These are phyloP conservation scores for Xylogone sp. DNA, from an alignment of 2,329 filamentous ascomycete species.

Conservation along the genomic window DNA sequence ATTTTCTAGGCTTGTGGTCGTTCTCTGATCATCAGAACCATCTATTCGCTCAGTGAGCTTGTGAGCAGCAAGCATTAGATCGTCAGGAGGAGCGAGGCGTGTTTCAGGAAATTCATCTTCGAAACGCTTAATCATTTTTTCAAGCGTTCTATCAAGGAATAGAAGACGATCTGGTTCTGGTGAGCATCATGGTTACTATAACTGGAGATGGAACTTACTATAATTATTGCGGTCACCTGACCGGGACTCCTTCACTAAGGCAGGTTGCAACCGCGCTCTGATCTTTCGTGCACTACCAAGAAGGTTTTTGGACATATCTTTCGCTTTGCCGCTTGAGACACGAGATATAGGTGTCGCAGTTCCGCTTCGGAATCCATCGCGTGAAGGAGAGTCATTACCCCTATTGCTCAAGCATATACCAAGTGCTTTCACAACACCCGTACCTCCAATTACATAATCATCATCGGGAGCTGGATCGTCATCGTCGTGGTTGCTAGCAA, in stretches of 20 bases:
- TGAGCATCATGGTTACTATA: constrained; percentile 7
- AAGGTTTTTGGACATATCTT: constrained; percentile 90
- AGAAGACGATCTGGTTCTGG: constrained; percentile 59
- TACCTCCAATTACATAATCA: constrained; percentile 94
- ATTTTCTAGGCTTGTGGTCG: constrained; percentile 7
- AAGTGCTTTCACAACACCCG: constrained; percentile 90
- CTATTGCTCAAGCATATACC: constrained; percentile 86
- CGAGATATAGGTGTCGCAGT: constrained; percentile 38
- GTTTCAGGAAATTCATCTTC: constrained; percentile 96
- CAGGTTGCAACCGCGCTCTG: constrained; percentile 74
- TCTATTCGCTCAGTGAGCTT: neutral
- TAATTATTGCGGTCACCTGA: constrained; percentile 72
- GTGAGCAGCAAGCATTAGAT: constrained; percentile 9
- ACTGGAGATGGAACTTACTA: constrained; percentile 49
- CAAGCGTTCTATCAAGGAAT: constrained; percentile 84
- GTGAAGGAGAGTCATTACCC: constrained; percentile 51
- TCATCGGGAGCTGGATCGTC: constrained; percentile 75
- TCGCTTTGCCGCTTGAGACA: constrained; percentile 60
- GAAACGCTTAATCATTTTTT: constrained; percentile 90
- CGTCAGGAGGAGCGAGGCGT: constrained; percentile 35
- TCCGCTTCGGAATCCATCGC: constrained; percentile 34
- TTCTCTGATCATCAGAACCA: neutral
- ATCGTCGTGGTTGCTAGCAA: constrained; percentile 50
- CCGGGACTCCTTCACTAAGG: constrained; percentile 70
- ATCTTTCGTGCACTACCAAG: constrained; percentile 88